phyloP scores from a whole-genome alignment of 257 asterid species.

The Fraxinus cuspidata region DNA sequence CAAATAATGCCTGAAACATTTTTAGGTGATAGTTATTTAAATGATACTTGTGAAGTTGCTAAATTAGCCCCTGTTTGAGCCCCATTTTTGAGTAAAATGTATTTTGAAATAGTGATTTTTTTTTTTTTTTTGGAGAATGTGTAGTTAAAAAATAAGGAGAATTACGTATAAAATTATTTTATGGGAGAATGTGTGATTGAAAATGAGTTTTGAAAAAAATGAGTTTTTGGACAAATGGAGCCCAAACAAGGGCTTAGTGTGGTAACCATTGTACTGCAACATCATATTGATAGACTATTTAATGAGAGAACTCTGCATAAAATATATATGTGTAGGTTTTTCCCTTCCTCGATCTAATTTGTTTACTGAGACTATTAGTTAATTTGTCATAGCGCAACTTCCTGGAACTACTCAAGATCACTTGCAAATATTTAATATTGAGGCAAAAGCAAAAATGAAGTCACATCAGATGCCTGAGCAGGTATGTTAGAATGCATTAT shows the following conservation, averaged over 20 bases:
- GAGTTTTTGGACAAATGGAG: too few species aligned
- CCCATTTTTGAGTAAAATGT: too few species aligned
- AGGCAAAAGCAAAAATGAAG: constrained; percentile 88
- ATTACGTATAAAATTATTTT: too few species aligned
- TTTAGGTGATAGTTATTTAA: background rate
- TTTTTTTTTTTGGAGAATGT: too few species aligned
- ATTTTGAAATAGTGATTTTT: too few species aligned
- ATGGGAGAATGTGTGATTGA: too few species aligned
- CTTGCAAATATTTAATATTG: constrained; percentile 95
- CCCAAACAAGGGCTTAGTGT: too few species aligned
- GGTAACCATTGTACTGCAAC: too few species aligned
- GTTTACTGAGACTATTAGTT: constrained; percentile 32
- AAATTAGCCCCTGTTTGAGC: background rate
- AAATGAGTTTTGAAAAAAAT: too few species aligned
- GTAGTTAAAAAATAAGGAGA: too few species aligned
- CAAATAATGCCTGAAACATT: constrained; percentile 2
- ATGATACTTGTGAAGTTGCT: background rate
- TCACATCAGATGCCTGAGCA: constrained; percentile 99
- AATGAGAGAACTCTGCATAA: background rate
- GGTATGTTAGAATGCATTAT: constrained; percentile 40
- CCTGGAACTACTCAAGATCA: constrained; percentile 95
- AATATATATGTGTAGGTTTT: background rate
- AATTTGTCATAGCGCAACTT: constrained; percentile 79
- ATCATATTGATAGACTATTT: too few species aligned
- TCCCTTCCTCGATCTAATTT: constrained; percentile 4